Base-by-base conservation (phyloP, 257 asterid species). In the Penstemon barbatus region DNA sequence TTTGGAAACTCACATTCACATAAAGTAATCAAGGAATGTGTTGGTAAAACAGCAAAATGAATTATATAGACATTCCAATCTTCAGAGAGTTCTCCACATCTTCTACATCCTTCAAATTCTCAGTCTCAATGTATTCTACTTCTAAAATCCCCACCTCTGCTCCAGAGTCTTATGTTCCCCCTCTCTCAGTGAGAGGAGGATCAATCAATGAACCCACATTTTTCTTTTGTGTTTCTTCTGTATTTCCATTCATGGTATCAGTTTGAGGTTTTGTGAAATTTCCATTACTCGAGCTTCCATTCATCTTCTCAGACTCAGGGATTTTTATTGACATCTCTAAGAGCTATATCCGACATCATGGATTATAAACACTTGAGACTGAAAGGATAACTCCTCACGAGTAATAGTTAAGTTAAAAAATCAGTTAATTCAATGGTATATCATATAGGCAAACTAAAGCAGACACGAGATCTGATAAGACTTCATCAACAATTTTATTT, bases 121-220 rank as follows among this genome's bases (percentile, higher is more conserved):
- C 95, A 75, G 97, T 87, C 43, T 86, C 96, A 65, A 87, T 77
- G 80, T 92, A 92, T 74, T 86, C 98, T 57, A 92, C 92, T 76
- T 92, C 98, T 51, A 79, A 45, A 75, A 7, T 84, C 44, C 61
- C 85, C 60, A 71, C 77, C 46, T 71, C 88, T 19, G 71, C 81
- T 52, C 58, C 88, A 70, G 84, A 45, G 58, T 59, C 79, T 63
- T 76, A 85, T 52, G 78, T 71, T 65, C 64, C 79, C 38, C 71
- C 81, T 45, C 61, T 71, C 74, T 71, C 80, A 55, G 13, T 25
- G 49, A 25, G 33, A 25, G 80, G 77, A 72, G 77, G 69, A 49
- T 56, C 83, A 68, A 63, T 83, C 45, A 60, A 52, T 25, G 82
- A 48, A 52, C 70, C 57, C 44, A 72, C 74, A 11, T 50, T 75